Evolutionary conservation across 371 early-diverging fungal genomes (phyloP).

Genomic region (Nematocida ausubeli): DNA sequence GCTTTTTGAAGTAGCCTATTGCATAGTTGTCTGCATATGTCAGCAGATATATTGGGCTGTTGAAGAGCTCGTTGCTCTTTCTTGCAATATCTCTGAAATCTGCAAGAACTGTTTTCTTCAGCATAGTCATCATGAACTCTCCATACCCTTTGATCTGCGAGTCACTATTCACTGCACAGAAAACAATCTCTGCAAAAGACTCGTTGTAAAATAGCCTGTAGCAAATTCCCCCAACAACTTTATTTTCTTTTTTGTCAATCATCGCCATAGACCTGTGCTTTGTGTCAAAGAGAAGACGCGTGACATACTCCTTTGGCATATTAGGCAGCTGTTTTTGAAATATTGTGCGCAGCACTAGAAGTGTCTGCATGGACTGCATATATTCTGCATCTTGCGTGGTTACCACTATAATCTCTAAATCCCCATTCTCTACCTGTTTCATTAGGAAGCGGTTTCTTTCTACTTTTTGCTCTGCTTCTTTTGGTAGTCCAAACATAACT

Average conservation of each 20-base stretch:
- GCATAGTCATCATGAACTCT: constrained; percentile 64
- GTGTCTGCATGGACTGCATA: constrained; percentile 13
- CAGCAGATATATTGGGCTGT: constrained; percentile 73
- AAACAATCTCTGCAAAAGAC: constrained; percentile 95
- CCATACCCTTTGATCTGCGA: constrained; percentile 82
- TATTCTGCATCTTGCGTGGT: constrained; percentile 4
- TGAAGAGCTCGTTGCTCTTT: not conserved
- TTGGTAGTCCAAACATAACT: constrained; percentile 44
- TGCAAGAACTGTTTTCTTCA: constrained; percentile 65
- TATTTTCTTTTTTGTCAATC: constrained; percentile 70
- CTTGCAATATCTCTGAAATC: constrained; percentile 37
- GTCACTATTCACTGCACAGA: constrained; percentile 84
- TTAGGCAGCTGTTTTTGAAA: constrained; percentile 95
- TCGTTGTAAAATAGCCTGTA: constrained; percentile 81
- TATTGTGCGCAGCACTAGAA: constrained; percentile 85
- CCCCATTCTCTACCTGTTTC: not conserved
- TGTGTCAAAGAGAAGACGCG: constrained; percentile 85
- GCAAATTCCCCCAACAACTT: constrained; percentile 91
- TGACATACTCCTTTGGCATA: constrained; percentile 98
- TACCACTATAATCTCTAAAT: constrained; percentile 13
- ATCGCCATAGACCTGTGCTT: constrained; percentile 66
- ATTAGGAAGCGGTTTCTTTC: constrained; percentile 31
- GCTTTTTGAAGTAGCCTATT: constrained; percentile 96
- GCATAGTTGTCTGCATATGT: constrained; percentile 99
- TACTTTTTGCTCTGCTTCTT: constrained; percentile 51